These are phyloP conservation scores for Mayamaea pseudoterrestris DNA, from an alignment of 108 stramenopile species.

Conservation along the genomic window DNA sequence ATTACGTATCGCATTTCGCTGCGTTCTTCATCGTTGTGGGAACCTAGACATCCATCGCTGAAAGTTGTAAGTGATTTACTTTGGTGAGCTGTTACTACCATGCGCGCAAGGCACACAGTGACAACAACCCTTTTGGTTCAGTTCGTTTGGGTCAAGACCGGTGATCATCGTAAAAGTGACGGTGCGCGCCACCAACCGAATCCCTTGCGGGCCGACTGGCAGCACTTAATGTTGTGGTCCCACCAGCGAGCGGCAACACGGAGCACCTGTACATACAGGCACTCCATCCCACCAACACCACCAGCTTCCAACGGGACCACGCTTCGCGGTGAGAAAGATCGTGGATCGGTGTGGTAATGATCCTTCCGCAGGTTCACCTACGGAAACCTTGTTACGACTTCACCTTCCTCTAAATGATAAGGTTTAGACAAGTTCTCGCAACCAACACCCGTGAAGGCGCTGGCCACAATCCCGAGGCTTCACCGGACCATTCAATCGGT, in stretches of 20 bases:
- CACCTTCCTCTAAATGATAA: conserved; percentile 94
- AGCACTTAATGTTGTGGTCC: neutral
- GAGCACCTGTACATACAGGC: neutral
- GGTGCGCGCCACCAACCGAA: neutral
- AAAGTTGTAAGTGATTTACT: conserved; percentile 59
- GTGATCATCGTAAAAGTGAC: neutral
- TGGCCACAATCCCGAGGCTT: conserved; percentile 84
- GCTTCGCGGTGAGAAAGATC: conserved; percentile 24
- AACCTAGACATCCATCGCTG: conserved; percentile 96
- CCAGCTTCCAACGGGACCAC: neutral
- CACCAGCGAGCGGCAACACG: neutral
- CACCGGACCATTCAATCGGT: conserved; percentile 98
- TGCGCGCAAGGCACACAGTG: neutral
- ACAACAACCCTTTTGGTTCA: neutral
- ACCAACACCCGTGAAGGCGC: conserved; percentile 56
- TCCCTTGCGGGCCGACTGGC: neutral
- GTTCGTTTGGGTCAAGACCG: neutral
- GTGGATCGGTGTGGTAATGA: conserved; percentile 87
- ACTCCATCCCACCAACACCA: neutral
- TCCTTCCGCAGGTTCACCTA: conserved; percentile 99
- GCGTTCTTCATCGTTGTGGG: conserved; percentile 98
- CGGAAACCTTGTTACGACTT: conserved; percentile 99
- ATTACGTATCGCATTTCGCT: conserved; percentile 98
- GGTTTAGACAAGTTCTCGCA: conserved; percentile 80
- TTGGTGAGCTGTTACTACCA: neutral